Base-by-base conservation (phyloP, 129 eudicot species). In the Pulicaria dysenterica region DNA sequence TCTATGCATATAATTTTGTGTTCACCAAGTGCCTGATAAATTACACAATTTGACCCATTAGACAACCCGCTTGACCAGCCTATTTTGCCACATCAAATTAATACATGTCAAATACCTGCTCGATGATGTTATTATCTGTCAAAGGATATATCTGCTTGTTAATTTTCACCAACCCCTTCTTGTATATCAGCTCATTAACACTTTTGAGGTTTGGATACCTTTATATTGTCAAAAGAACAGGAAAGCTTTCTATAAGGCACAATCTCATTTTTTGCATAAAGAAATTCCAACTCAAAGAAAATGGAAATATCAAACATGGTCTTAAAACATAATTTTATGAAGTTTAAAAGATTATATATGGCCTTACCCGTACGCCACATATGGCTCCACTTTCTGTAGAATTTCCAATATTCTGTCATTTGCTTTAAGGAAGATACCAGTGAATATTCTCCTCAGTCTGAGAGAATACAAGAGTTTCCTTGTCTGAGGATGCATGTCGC, bases 151-250 rank as follows among this genome's bases (percentile, higher is more conserved):
- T 67, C 70, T 92, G 82, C 69, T 92, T 86, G 76, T 83, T 76
- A 31, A 84, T 5, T 83, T 81, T 89, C 2, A 79, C 87, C 61
- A 82, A 77, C 31, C 97, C 96, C 60, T 92, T 92, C 85, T 89
- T 92, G 85, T 78, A 89, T 56, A 92, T 89, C 79, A 92, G 83
- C 66, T 89, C 97, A 64, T 76, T 89, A 73, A 92, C 94, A 66
- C 85, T 92, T 83, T 89, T 89, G 41, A 92, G 63, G 67, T 85
- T 89, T 2, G 97, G 97, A 79, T 84, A 89, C 70, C 97, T 92
- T 34, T 56, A 11, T 62, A 53, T 55, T 39, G 45, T 7, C 50
- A 7, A 70, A 41, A 8, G 6, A 50, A 37, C 45, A 45, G 11
- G 37, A 36, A 65, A 17, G 8, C 3, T 34, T 6, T n/a, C 16